Evolutionary conservation across 345 rosid species (phyloP), one percentile per base, ranked within the genome.

Genomic region (Anacardium occidentale): DNA sequence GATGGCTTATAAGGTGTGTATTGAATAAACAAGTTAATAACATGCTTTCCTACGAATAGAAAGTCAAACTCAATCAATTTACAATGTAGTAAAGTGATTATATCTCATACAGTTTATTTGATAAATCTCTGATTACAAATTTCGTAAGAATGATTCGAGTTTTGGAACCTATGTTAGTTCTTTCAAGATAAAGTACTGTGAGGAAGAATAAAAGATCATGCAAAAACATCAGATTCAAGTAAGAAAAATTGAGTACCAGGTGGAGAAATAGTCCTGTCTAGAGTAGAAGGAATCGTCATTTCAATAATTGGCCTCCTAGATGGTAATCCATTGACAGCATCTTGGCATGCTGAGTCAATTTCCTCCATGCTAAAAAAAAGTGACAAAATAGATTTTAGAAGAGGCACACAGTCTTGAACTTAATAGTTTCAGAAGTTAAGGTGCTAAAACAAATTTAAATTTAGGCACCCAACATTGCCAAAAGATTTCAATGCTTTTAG

Each of bases 261-360:
- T 15, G 92, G 92, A 69, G 88, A 84, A 81, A 88, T 84, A 40
- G 90, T 88, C 76, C 75, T 78, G 79, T 88, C 92, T 62, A 88
- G 61, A 40, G 71, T 85, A 71, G 90, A 86, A 62, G 92, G 88
- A 75, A 88, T 84, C 13, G 92, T 84, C 92, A 86, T 86, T 74
- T 88, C 92, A 53, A 88, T 83, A 71, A 88, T 55, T 25, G 90
- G 92, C 74, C 83, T 82, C 61, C 69, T 80, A 50, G 84, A 82
- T 64, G 87, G 87, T 53, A 84, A 56, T 24, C 89, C 92, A 62
- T 76, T 81, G 42, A 70, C 78, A 2, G 85, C 87, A 53, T 80
- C 88, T 77, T 69, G 84, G 70, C 77, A 77, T 66, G 86, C 89
- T 44, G 61, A 69, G 58, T 75, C 77, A 51, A 88, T 83, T 75